These are phyloP conservation scores for Apostasia ramifera DNA, from an alignment of 106 monocot species.

Conservation along the genomic window DNA sequence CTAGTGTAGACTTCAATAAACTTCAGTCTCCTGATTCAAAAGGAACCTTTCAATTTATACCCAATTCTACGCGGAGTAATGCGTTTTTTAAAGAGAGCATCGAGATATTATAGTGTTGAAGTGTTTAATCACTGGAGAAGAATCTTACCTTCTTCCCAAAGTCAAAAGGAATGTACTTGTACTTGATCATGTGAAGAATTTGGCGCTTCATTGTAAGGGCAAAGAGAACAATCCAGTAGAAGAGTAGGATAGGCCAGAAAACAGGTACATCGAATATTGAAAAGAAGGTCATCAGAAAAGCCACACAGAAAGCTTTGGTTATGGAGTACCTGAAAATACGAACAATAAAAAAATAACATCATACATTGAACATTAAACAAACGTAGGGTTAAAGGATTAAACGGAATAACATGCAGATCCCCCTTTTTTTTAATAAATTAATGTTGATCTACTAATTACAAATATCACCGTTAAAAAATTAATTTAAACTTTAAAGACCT, in stretches of 20 bases:
- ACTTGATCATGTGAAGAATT: slow-evolving; percentile 75
- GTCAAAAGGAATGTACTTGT: slow-evolving; percentile 58
- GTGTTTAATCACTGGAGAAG: background rate
- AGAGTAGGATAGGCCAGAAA: slow-evolving; percentile 73
- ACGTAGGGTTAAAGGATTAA: too few relatives aligned
- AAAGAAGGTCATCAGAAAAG: slow-evolving; percentile 75
- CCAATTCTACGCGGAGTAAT: background rate
- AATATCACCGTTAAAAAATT: too few relatives aligned
- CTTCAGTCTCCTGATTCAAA: too few relatives aligned
- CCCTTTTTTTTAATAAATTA: too few relatives aligned
- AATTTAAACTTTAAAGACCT: too few relatives aligned
- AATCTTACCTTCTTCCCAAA: slow-evolving; percentile 60
- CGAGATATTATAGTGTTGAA: background rate
- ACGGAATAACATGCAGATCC: too few relatives aligned
- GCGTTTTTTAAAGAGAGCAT: background rate
- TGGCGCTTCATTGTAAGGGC: slow-evolving; percentile 74
- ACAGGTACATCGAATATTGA: slow-evolving; percentile 80
- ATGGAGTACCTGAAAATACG: slow-evolving; percentile 53
- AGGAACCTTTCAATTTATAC: too few relatives aligned
- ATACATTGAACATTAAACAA: too few relatives aligned
- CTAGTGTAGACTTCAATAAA: too few relatives aligned
- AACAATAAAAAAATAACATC: background rate
- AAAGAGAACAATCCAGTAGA: slow-evolving; percentile 77
- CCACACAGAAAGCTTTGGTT: slow-evolving; percentile 61
- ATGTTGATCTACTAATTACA: too few relatives aligned